Evolutionary conservation across 192 early-diverging fungal species (phyloP).

Genomic region (Linderina pennispora): DNA sequence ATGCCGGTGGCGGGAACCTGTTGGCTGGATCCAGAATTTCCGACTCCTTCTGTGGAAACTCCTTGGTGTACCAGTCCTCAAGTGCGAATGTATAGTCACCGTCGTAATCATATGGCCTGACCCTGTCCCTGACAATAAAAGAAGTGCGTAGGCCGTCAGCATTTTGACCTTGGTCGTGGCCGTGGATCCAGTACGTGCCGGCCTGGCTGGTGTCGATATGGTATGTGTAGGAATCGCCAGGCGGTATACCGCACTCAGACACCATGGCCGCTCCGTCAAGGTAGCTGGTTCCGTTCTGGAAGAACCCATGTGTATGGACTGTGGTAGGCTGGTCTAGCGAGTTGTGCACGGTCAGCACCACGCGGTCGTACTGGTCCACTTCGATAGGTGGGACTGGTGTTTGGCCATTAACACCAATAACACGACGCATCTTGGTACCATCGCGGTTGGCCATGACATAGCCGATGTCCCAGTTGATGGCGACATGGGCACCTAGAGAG

Average conservation of each 20-base stretch:
- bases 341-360: slow-evolving; percentile 43
- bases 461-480: too few species aligned
- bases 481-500: too few species aligned
- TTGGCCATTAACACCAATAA: background rate
- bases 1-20: slow-evolving; percentile 51
- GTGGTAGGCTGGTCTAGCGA: background rate
- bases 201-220: slow-evolving; percentile 54
- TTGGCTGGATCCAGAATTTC: slow-evolving; percentile 51
- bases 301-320: background rate
- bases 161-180: slow-evolving; percentile 63
- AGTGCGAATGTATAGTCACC: slow-evolving; percentile 56
- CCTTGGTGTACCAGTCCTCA: slow-evolving; percentile 59
- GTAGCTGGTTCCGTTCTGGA: background rate
- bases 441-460: background rate
- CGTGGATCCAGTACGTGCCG: slow-evolving; percentile 84
- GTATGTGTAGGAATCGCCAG: slow-evolving; percentile 62
- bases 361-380: slow-evolving; percentile 2
- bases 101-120: slow-evolving; percentile 51
- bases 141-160: slow-evolving; percentile 48
- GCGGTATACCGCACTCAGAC: background rate
- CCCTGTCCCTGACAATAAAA: slow-evolving; percentile 52
- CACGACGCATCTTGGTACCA: background rate
- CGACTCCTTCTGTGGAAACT: slow-evolving; percentile 47
- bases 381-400: background rate
- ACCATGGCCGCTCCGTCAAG: background rate